These are phyloP conservation scores for Trichoderma atroviride DNA, from an alignment of 2,329 filamentous ascomycete genomes.

Conservation along the genomic window DNA sequence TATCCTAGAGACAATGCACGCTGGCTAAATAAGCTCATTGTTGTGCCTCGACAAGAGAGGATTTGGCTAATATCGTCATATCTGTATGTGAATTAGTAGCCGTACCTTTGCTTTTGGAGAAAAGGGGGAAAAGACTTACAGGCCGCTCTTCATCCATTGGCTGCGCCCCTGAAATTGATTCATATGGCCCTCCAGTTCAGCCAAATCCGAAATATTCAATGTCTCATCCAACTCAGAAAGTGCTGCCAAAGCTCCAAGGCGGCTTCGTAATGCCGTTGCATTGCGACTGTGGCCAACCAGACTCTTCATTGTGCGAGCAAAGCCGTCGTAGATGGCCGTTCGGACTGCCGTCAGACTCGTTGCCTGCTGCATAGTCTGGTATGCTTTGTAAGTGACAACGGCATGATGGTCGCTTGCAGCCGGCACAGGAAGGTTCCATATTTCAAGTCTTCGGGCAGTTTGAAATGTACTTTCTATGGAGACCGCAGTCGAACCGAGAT, in stretches of 20 bases:
- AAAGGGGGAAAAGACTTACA: conserved; percentile 52
- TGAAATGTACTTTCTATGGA: conserved; percentile 74
- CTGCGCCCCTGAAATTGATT: conserved; percentile 65
- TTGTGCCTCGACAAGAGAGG: conserved; percentile 78
- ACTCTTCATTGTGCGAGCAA: conserved; percentile 61
- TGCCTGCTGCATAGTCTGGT: conserved; percentile 75
- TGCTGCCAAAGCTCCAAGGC: conserved; percentile 67
- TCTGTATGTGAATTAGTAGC: conserved; percentile 43
- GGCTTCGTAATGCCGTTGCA: conserved; percentile 55
- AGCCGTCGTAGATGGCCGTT: conserved; percentile 63
- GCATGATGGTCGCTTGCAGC: conserved; percentile 62
- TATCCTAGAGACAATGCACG: conserved; percentile 64
- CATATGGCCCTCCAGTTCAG: conserved; percentile 65
- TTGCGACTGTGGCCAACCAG: conserved; percentile 55
- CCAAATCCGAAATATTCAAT: conserved; percentile 59
- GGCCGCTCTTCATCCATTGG: conserved; percentile 80
- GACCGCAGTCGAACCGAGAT: conserved; percentile 57
- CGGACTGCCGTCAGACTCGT: conserved; percentile 57
- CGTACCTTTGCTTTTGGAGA: conserved; percentile 9
- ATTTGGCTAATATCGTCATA: conserved; percentile 80
- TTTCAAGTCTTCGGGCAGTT: conserved; percentile 79
- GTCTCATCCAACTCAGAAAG: conserved; percentile 83
- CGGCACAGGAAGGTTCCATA: conserved; percentile 87
- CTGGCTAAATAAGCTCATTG: conserved; percentile 77
- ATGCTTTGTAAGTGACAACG: conserved; percentile 75